Evolutionary conservation across 1,139 yeast genomes (phyloP).

Genomic region (Pichia sp.): DNA sequence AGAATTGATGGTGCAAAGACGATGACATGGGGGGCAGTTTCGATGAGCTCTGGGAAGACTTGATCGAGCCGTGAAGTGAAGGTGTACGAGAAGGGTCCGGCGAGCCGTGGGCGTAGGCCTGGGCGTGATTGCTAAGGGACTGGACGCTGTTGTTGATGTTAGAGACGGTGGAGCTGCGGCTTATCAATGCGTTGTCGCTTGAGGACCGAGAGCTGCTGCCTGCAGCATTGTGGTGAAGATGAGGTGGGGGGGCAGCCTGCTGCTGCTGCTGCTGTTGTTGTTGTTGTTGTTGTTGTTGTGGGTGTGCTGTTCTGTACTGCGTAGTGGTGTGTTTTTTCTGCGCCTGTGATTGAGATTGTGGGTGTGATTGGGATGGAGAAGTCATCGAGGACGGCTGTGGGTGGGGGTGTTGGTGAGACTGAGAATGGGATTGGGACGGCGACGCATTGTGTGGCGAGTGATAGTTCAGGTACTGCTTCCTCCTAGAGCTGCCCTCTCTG

Average conservation of each 20-base stretch:
- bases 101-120: not conserved
- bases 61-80: not conserved
- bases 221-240: not conserved
- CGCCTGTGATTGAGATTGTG: not conserved
- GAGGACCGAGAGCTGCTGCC: not conserved
- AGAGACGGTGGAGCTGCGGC: not conserved
- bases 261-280: too few species aligned
- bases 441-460: not conserved
- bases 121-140: not conserved
- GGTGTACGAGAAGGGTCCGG: not conserved
- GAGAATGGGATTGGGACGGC: not conserved
- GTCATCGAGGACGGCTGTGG: not conserved
- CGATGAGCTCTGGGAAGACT: not conserved
- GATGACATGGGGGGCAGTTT: not conserved
- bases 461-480: slow-evolving; percentile 2
- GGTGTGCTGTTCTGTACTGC: not conserved
- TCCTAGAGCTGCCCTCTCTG: slow-evolving; percentile 2
- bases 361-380: not conserved
- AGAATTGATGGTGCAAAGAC: not conserved
- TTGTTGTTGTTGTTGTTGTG: too few species aligned
- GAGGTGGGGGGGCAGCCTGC: too few species aligned
- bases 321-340: not conserved
- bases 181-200: not conserved
- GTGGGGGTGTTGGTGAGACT: not conserved
- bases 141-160: not conserved